A percentile compares a stretch with the other conserved stretches of the same genome.
Evolutionary conservation across 805 yeast genomes (phyloP).

Genomic region (Saccharomycopsis sp.): DNA sequence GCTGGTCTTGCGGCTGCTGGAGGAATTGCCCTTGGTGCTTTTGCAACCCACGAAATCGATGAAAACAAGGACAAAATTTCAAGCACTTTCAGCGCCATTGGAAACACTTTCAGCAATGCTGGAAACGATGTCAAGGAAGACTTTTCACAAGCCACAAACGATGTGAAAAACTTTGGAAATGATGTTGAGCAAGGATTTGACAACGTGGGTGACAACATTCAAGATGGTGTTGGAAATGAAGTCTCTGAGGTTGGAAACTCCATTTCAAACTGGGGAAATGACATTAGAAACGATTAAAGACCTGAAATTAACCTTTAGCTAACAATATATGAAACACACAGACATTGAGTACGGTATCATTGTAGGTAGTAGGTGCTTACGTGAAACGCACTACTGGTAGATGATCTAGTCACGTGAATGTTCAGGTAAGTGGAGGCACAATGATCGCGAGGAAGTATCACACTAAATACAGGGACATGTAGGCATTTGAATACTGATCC

Average conservation of each 20-base stretch:
- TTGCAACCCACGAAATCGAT: conserved; percentile 13
- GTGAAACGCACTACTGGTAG: too few species aligned
- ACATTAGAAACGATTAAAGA: conserved; percentile 4
- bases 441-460: too few species aligned
- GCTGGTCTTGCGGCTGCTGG: conserved; percentile 18
- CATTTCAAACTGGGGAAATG: conserved; percentile 13
- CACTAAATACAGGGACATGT: too few species aligned
- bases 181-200: conserved; percentile 18
- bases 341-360: too few species aligned
- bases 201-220: conserved; percentile 15
- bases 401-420: too few species aligned
- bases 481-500: too few species aligned
- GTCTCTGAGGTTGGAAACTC: conserved; percentile 13
- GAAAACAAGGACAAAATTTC: conserved; percentile 12
- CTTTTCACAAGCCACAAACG: conserved; percentile 12
- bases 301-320: too few species aligned
- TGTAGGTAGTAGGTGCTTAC: too few species aligned
- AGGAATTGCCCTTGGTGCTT: conserved; percentile 15
- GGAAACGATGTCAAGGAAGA: conserved; percentile 4
- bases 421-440: too few species aligned
- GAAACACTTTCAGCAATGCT: conserved; percentile 2
- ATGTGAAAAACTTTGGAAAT: conserved; percentile 13
- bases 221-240: conserved; percentile 12
- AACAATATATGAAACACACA: too few species aligned
- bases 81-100: conserved; percentile 3